These are phyloP conservation scores for Zygotorulaspora danielsina DNA, from an alignment of 805 yeast genomes.

Conservation along the genomic window DNA sequence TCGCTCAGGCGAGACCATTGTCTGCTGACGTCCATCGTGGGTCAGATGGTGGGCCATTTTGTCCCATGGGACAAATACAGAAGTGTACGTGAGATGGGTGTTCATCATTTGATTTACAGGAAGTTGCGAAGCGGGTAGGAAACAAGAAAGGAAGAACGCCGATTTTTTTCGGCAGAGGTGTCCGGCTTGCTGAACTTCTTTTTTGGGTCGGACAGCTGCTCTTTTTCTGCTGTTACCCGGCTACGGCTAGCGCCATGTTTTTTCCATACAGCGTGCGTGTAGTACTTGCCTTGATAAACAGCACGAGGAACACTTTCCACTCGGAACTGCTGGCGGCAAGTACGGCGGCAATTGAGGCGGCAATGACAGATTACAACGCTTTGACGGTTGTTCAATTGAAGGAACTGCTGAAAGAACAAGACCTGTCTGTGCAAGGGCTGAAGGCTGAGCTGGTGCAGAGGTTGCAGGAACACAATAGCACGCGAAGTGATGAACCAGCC, in stretches of 20 bases:
- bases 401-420: constrained; percentile 63
- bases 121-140: neutral
- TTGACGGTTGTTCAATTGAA: constrained; percentile 81
- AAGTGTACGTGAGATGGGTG: neutral
- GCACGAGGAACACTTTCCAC: too few relatives aligned
- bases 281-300: too few relatives aligned
- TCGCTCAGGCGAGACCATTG: neutral
- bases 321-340: too few relatives aligned
- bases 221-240: too few relatives aligned
- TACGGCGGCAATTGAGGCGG: neutral
- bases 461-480: constrained; percentile 53
- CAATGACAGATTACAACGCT: constrained; percentile 54
- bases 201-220: too few relatives aligned
- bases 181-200: too few relatives aligned
- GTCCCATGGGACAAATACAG: constrained; percentile 1
- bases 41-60: constrained; percentile 1
- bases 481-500: constrained; percentile 21
- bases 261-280: too few relatives aligned
- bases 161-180: too few relatives aligned
- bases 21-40: constrained; percentile 2
- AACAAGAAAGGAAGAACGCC: too few relatives aligned
- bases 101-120: constrained; percentile 2
- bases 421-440: constrained; percentile 68
- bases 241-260: too few relatives aligned
- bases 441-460: constrained; percentile 73